phyloP scores from a whole-genome alignment of 1,284 basidiomycete genomes.

The Cronartium quercuum region DNA sequence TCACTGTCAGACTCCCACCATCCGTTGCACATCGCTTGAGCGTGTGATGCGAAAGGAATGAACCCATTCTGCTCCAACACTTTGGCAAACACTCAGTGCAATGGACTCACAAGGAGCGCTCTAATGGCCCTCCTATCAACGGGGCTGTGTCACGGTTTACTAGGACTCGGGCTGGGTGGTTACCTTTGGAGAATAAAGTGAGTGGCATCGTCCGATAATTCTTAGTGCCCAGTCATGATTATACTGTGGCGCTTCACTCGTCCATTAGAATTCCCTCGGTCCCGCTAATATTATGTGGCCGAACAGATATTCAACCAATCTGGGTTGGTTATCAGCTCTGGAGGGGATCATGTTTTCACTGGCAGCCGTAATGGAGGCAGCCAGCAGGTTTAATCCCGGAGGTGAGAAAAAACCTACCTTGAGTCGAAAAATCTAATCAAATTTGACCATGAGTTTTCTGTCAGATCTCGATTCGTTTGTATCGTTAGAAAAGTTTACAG shows the following conservation, averaged over 20 bases:
- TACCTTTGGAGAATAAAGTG: constrained; percentile 25
- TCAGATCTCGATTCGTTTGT: constrained; percentile 6
- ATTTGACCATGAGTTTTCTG: too few species aligned
- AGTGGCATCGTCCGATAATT: background rate
- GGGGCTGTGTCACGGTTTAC: constrained; percentile 3
- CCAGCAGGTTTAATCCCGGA: constrained; percentile 22
- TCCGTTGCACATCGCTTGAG: background rate
- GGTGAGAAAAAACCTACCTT: too few species aligned
- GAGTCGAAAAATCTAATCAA: too few species aligned
- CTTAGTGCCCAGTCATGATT: background rate
- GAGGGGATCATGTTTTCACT: constrained; percentile 16
- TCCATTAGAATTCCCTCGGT: background rate
- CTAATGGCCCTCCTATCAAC: constrained; percentile 1
- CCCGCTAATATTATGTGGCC: background rate
- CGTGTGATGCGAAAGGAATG: constrained; percentile 29
- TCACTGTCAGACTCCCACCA: too few species aligned
- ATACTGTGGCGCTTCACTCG: background rate
- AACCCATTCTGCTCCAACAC: constrained; percentile 32
- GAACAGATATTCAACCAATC: background rate
- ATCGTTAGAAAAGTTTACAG: constrained; percentile 23
- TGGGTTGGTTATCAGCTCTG: constrained; percentile 12
- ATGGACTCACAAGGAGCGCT: constrained; percentile 25
- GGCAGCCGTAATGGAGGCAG: constrained; percentile 7
- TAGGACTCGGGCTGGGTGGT: constrained; percentile 12
- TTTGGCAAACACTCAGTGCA: constrained; percentile 30